Evolutionary conservation across 2,329 filamentous ascomycete species (phyloP).

Genomic region (Conoideocrella luteorostrata): DNA sequence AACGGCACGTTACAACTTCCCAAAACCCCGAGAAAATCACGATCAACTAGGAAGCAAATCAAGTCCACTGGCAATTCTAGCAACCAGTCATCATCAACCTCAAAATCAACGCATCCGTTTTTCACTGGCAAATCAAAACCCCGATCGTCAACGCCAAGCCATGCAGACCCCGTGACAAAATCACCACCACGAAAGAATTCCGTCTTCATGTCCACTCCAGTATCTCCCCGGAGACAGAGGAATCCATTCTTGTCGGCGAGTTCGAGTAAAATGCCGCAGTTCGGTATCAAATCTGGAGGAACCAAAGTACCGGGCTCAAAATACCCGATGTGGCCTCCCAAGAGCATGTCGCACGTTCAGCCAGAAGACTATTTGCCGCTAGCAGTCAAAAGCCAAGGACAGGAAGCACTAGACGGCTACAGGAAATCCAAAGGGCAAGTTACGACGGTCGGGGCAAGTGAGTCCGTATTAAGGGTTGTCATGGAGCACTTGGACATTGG

Average conservation of each 20-base stretch:
- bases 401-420: neutral
- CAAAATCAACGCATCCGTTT: conserved; percentile 36
- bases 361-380: conserved; percentile 25
- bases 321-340: conserved; percentile 66
- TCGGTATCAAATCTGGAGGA: conserved; percentile 37
- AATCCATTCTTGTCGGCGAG: conserved; percentile 22
- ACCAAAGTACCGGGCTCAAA: conserved; percentile 59
- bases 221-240: conserved; percentile 40
- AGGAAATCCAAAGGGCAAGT: conserved; percentile 47
- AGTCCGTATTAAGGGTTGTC: conserved; percentile 35
- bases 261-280: conserved; percentile 26
- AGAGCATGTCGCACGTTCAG: conserved; percentile 58
- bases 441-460: conserved; percentile 31
- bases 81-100: conserved; percentile 15
- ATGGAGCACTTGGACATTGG: conserved; percentile 20
- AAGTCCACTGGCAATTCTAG: neutral
- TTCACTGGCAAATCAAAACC: conserved; percentile 31
- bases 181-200: conserved; percentile 27
- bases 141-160: conserved; percentile 12
- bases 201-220: conserved; percentile 47
- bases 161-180: conserved; percentile 17
- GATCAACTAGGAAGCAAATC: neutral
- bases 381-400: neutral
- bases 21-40: conserved; percentile 14
- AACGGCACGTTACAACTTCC: conserved; percentile 21